Evolutionary conservation across 768 basidiomycete species (phyloP).

Genomic region (Boletus rubroflammeus): DNA sequence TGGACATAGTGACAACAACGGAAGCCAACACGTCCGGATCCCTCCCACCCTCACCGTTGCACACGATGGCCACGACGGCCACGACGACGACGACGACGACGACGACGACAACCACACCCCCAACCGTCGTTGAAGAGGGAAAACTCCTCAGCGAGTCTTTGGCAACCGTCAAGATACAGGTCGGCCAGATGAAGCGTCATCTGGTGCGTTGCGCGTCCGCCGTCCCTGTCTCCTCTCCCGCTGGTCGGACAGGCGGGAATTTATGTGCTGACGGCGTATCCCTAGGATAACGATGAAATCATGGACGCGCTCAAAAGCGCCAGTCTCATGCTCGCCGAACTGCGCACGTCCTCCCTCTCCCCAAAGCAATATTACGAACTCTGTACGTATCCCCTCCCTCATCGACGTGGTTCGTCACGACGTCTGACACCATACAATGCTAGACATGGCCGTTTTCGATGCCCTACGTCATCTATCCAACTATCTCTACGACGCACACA

Average conservation of each 20-base stretch:
- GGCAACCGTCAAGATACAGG: conserved; percentile 85
- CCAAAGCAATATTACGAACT: conserved; percentile 99
- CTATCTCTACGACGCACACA: conserved; percentile 96
- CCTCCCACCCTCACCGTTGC: conserved; percentile 5
- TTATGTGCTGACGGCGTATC: neutral
- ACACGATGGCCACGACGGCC: conserved; percentile 26
- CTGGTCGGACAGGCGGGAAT: neutral
- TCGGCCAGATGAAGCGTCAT: conserved; percentile 92
- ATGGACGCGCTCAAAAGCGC: conserved; percentile 99
- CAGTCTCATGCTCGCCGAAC: conserved; percentile 94
- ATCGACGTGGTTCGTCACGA: neutral
- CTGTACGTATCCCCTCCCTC: conserved; percentile 47
- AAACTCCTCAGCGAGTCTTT: conserved; percentile 83
- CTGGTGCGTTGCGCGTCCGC: conserved; percentile 50
- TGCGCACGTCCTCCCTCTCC: conserved; percentile 87
- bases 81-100: conserved; percentile 17
- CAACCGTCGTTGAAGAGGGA: conserved; percentile 63
- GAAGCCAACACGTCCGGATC: neutral
- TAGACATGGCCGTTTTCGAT: conserved; percentile 99
- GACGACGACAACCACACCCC: conserved; percentile 11
- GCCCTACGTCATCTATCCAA: conserved; percentile 92
- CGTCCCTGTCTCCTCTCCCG: neutral
- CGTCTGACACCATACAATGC: neutral
- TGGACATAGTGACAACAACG: neutral
- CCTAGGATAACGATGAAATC: conserved; percentile 87